Evolutionary conservation across 2,329 filamentous ascomycete genomes (phyloP).

Genomic region (Fusarium papillatum): DNA sequence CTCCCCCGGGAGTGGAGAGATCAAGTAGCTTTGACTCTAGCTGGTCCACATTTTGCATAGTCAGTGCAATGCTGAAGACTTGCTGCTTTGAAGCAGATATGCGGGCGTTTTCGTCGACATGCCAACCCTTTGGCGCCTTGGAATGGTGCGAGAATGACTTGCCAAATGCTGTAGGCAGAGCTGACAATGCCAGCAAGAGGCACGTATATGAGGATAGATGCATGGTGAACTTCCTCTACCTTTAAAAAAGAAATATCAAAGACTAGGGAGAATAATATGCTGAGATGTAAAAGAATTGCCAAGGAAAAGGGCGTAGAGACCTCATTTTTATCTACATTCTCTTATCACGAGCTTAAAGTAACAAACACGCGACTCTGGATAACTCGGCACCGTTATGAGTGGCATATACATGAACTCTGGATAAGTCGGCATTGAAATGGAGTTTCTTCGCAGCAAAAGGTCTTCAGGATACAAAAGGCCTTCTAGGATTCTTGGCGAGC

Average conservation of each 20-base stretch:
- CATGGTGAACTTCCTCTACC: neutral
- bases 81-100: neutral
- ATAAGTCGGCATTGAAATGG: neutral
- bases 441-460: neutral
- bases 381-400: neutral
- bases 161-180: neutral
- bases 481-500: neutral
- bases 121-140: neutral
- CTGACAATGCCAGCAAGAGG: neutral
- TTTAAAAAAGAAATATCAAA: neutral
- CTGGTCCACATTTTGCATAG: neutral
- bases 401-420: neutral
- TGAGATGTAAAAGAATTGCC: neutral
- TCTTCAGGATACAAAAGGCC: neutral
- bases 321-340: neutral
- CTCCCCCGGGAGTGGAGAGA: neutral
- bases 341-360: neutral
- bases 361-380: neutral
- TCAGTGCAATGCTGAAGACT: neutral
- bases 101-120: neutral
- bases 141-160: neutral
- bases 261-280: neutral
- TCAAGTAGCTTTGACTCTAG: neutral
- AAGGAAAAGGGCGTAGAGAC: neutral
- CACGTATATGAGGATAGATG: neutral